Base-by-base conservation (phyloP, 2,329 filamentous ascomycete genomes). In the Colletotrichum spinosum region DNA sequence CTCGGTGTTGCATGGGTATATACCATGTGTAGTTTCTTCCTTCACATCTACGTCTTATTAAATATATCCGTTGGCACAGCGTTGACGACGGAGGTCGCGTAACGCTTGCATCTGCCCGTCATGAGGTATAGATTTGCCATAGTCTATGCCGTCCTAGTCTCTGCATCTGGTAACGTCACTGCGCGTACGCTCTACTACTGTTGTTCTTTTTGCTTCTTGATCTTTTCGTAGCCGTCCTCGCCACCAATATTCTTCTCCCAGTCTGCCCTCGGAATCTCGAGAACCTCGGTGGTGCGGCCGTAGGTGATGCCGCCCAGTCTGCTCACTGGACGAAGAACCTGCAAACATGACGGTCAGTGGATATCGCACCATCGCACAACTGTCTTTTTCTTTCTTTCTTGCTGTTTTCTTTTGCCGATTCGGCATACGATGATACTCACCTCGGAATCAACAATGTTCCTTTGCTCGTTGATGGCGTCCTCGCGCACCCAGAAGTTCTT, bases 271-370 rank as follows among this genome's bases (percentile, higher is more conserved):
- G 85, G 87, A 33, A 97, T 77, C 81, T 97, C 94, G 34, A 93
- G 79, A 0, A 81, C 90, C 68, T 94, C 88, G 0, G 86, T 89
- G 0, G 86, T 81, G 48, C 94, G 85, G 0, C 85, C 91, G 75
- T 97, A 98, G 0, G 91, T 91, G 71, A 97, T 97, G 2, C 95
- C 95, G 34, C 95, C 95, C 33, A 97, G 73, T 42, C 95, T 87
- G 69, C 88, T 88, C 13, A 97, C 84, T 0, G 95, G 93, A 67
- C 87, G 87, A 60, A 97, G 79, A 8, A 97, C 84, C 79, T 90
- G 46, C 8, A 41, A 12, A 33, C 9, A 13, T 33, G 35, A 37
- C n/a, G 42, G 42, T 17, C 46, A 54, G 49, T 42, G 25, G 25
- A 25, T 25, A 25, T 25, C 25, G 25, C 25, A 1, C 25, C 25